Evolutionary conservation across 1,284 basidiomycete genomes (phyloP), one percentile per base, ranked within the genome.

Genomic region (Malassezia vespertilionis): DNA sequence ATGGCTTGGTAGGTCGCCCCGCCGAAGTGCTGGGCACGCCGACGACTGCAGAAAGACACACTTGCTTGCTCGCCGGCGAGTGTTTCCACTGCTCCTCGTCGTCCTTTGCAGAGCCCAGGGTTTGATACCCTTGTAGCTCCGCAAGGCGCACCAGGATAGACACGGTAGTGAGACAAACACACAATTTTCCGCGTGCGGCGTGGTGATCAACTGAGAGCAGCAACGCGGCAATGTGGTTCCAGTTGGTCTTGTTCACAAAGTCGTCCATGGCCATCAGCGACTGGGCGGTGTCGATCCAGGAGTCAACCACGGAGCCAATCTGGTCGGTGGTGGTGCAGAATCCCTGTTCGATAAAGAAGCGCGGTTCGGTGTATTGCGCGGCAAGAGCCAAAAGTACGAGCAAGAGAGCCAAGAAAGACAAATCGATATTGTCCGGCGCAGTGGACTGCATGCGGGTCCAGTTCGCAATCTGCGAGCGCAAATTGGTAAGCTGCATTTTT

Each of bases 381-480:
- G 61, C 61, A 0, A 53, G 44, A 0, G 52, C 61, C 39, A 63
- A 53, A n/a, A 63, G 52, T 33, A 56, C 53, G 23, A 63, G 58
- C 11, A 63, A 51, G 0, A 63, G 46, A 5, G 61, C 56, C 15
- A 63, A 37, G 37, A 63, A 63, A 21, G 52, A 60, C 3, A 59
- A 47, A 35, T 63, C 61, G 11, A 63, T 17, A 15, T 41, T 52
- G 22, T 61, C 61, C 0, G 58, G 61, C 15, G 58, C 52, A 15
- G 53, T 46, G 2, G 58, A 46, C 26, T 61, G 59, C n/a, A 54
- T 60, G 2, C 57, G 52, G 23, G 57, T 49, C 61, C 61, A 63
- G 26, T 54, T 57, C 5, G 61, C 56, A 17, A 63, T 52, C 36
- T 61, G 58, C 12, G 57, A 48, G n/a, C 61, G 57, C 8, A 61